Conservation (phyloP, 305 asterid species). For the Fraxinus paxiana region DNA sequence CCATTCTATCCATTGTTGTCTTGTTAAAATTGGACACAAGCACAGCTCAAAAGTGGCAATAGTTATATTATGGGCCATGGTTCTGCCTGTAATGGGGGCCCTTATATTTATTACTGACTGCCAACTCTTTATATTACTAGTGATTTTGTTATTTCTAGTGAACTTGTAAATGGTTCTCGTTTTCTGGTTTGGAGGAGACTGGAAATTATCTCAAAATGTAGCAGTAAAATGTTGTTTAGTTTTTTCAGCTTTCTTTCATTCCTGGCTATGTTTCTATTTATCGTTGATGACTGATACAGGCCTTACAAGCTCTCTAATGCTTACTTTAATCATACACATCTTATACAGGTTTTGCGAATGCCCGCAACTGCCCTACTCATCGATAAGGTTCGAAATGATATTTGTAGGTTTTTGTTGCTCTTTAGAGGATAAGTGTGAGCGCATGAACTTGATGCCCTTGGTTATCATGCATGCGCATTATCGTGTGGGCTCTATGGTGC, state of each 20-base stretch:
- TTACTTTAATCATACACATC: conserved; percentile 16
- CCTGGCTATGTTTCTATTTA: not conserved
- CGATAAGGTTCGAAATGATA: conserved; percentile 55
- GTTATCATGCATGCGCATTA: conserved; percentile 13
- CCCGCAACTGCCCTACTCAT: conserved; percentile 52
- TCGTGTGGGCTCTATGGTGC: not conserved
- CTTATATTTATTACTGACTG: not conserved
- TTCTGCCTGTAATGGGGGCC: not conserved
- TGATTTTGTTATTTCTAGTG: not conserved
- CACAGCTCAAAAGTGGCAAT: not conserved
- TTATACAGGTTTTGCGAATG: conserved; percentile 78
- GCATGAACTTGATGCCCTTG: conserved; percentile 11
- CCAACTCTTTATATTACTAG: not conserved
- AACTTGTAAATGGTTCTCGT: not conserved
- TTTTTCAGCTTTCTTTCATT: not conserved
- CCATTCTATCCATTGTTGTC: not conserved
- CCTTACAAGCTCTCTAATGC: conserved; percentile 21
- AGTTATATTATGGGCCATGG: not conserved
- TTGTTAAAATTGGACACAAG: not conserved
- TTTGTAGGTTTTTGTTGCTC: not conserved
- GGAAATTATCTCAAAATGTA: not conserved
- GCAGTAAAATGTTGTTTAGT: not conserved
- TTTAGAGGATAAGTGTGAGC: conserved; percentile 1
- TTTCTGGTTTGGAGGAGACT: not conserved
- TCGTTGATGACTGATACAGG: not conserved